Conservation (phyloP, 169 alveolate genomes). For the Eimeria falciformis region DNA sequence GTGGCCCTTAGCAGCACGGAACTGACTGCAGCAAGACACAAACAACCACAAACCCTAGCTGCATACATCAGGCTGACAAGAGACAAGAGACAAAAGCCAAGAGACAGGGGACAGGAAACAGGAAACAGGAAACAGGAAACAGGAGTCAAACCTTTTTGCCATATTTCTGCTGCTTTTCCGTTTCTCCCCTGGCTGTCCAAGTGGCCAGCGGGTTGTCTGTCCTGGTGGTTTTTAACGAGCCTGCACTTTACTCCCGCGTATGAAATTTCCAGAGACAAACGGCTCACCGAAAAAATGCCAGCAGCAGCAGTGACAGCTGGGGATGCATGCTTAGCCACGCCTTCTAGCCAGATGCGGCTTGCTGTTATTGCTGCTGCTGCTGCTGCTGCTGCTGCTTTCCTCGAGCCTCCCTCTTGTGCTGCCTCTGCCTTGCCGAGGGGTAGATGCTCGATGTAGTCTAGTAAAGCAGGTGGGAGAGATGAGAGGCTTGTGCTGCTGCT, state of each 20-base stretch:
- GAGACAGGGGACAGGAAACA: too few species aligned
- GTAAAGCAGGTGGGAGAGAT: not conserved
- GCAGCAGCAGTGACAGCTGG: constrained; percentile 39
- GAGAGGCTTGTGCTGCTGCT: too few species aligned
- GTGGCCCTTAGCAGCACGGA: constrained; percentile 38
- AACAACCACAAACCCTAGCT: not conserved
- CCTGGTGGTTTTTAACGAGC: too few species aligned
- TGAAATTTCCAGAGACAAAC: too few species aligned
- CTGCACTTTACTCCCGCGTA: too few species aligned
- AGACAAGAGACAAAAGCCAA: too few species aligned
- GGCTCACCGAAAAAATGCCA: not conserved
- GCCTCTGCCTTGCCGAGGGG: not conserved
- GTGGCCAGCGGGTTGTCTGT: too few species aligned
- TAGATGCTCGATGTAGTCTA: not conserved
- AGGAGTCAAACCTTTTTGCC: too few species aligned
- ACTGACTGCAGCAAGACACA: constrained; percentile 44
- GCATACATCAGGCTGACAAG: too few species aligned
- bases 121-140: too few species aligned
- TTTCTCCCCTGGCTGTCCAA: too few species aligned
- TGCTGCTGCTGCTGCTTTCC: constrained; percentile 25
- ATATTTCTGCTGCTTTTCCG: too few species aligned
- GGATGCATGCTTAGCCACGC: constrained; percentile 50
- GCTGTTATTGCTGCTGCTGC: constrained; percentile 40
- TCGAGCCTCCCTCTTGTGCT: not conserved
- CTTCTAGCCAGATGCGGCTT: constrained; percentile 53